phyloP scores from a whole-genome alignment of 2,329 filamentous ascomycete species.

The Aspergillus pseudoviridinutans region DNA sequence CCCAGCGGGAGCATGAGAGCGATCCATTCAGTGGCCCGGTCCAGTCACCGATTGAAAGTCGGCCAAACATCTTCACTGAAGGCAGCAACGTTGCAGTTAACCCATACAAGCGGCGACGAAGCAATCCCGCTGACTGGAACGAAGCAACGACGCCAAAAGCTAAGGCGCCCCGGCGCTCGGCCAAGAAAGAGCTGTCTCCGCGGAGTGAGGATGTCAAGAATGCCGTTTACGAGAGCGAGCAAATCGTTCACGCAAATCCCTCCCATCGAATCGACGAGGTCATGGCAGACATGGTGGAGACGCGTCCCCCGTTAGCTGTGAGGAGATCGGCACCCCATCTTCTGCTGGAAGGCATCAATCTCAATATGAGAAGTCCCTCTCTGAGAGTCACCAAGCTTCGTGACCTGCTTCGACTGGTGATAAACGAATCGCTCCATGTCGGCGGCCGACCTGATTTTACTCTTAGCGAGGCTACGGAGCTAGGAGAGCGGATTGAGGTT shows the following conservation, averaged over 20 bases:
- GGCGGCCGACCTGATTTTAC: conserved; percentile 47
- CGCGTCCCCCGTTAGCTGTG: conserved; percentile 32
- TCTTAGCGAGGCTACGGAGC: conserved; percentile 40
- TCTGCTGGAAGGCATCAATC: conserved; percentile 33
- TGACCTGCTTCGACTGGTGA: conserved; percentile 43
- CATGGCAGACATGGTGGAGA: conserved; percentile 36
- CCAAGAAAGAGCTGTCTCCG: conserved; percentile 34
- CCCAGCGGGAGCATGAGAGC: conserved; percentile 40
- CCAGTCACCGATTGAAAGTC: conserved; percentile 28
- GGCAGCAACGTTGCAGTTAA: conserved; percentile 42
- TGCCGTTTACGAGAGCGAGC: conserved; percentile 41
- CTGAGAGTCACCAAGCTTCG: conserved; percentile 44
- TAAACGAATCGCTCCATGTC: conserved; percentile 47
- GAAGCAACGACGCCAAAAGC: conserved; percentile 33
- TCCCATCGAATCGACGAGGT: conserved; percentile 36
- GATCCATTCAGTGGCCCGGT: conserved; percentile 28
- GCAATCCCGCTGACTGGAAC: conserved; percentile 35
- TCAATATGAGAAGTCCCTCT: conserved; percentile 31
- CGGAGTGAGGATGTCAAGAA: conserved; percentile 39
- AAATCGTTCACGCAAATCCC: conserved; percentile 35
- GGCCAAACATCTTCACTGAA: conserved; percentile 40
- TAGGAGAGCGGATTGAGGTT: conserved; percentile 45
- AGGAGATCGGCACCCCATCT: conserved; percentile 34
- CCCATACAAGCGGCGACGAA: conserved; percentile 44
- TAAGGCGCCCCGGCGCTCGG: conserved; percentile 28